Evolutionary conservation across 2,329 filamentous ascomycete species (phyloP), one percentile per base, ranked within the genome.

Genomic region (Alternaria infectoria): DNA sequence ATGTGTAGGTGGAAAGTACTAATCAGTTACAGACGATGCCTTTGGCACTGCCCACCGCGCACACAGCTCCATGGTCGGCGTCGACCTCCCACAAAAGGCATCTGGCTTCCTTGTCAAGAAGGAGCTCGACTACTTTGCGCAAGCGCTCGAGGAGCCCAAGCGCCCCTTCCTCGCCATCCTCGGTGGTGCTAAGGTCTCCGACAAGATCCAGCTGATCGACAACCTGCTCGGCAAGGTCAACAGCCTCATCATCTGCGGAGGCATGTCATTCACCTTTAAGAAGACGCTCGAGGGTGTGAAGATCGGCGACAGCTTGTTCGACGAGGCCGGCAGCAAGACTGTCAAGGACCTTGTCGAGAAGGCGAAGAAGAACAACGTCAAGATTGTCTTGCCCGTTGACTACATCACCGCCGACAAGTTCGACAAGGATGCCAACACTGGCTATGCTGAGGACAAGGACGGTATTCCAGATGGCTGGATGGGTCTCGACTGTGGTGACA

Each of bases 261-360:
- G 89, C 76, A 99, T 99, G 96, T 94, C 96, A 68, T 99, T 98
- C 86, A 99, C 96, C 75, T 99, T 99, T 89, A 98, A 98, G 89
- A 99, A 99, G 89, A 95, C 93, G n/a, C 88, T 98, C 61, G 89
- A 97, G 84, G 86, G 88, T 80, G 90, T 98, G 77, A 88, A 90
- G 82, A 99, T 99, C 72, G 96, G 96, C 66, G 90, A 90, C 85
- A 96, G 86, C 56, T 88, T 99, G 76, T 99, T 97, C 80, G 96
- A 99, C 76, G 93, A 97, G 86, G 91, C 91, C 56, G 96, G 96
- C 74, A 88, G 91, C 86, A 93, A 97, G 89, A 97, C 92, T 45
- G 95, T 98, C 63, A 89, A 87, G 66, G 86, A 92, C 75, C 88
- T 99, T 69, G 87, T 97, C 68, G 91, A 95, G 84, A 99, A 98